These are phyloP conservation scores for Pseudopyrenochaeta lycopersici DNA, from an alignment of 2,329 filamentous ascomycete species.

Conservation along the genomic window DNA sequence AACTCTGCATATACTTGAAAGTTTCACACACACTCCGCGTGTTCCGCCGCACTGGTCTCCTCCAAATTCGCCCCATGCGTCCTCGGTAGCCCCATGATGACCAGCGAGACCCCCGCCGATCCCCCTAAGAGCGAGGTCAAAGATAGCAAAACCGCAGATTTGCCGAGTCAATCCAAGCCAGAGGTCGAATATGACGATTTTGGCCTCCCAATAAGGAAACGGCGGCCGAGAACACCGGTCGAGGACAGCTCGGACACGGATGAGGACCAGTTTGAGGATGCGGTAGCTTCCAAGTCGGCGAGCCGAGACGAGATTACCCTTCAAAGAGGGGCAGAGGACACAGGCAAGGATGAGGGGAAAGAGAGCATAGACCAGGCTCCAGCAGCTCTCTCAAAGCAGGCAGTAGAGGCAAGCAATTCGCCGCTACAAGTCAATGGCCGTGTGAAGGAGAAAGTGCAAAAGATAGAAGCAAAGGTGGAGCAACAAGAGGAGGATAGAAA, in stretches of 20 bases:
- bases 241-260: constrained; percentile 37
- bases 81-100: constrained; percentile 30
- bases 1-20: constrained; percentile 4
- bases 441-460: constrained; percentile 14
- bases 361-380: constrained; percentile 7
- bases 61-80: constrained; percentile 15
- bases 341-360: constrained; percentile 6
- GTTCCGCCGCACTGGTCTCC: constrained; percentile 1
- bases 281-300: constrained; percentile 30
- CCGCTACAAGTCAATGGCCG: constrained; percentile 21
- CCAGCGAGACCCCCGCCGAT: constrained; percentile 40
- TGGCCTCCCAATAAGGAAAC: constrained; percentile 70
- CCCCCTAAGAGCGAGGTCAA: constrained; percentile 36
- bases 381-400: constrained; percentile 8
- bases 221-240: constrained; percentile 36
- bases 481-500: constrained; percentile 12
- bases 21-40: neutral
- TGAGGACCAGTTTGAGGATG: constrained; percentile 40
- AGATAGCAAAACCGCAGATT: constrained; percentile 17
- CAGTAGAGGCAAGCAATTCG: constrained; percentile 16
- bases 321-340: constrained; percentile 28
- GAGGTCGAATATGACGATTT: constrained; percentile 72
- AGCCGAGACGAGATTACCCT: constrained; percentile 39
- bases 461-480: constrained; percentile 17
- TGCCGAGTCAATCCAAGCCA: constrained; percentile 15